These are phyloP conservation scores for Cercospora janseana DNA, from an alignment of 2,329 filamentous ascomycete species.

Conservation along the genomic window DNA sequence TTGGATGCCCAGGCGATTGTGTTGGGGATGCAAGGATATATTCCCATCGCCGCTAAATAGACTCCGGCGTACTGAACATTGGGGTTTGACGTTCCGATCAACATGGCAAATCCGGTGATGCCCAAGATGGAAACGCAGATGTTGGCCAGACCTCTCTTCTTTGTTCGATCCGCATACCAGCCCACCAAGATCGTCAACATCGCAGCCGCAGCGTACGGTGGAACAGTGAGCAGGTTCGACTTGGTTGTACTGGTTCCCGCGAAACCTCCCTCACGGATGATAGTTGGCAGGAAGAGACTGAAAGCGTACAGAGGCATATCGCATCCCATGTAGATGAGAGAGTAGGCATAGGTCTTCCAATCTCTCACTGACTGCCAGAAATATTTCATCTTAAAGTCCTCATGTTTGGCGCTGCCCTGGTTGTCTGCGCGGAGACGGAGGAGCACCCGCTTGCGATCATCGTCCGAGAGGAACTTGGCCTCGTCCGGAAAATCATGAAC, in stretches of 20 bases:
- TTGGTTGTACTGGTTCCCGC: slow-evolving; percentile 55
- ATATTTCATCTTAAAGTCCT: slow-evolving; percentile 70
- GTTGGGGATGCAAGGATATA: slow-evolving; percentile 58
- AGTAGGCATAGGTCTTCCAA: slow-evolving; percentile 78
- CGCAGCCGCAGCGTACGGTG: slow-evolving; percentile 71
- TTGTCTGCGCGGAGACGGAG: slow-evolving; percentile 67
- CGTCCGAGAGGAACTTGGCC: slow-evolving; percentile 62
- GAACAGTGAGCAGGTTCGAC: slow-evolving; percentile 71
- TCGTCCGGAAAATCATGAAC: slow-evolving; percentile 80
- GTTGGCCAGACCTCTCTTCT: slow-evolving; percentile 75
- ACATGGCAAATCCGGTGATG: slow-evolving; percentile 75
- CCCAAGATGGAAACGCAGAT: slow-evolving; percentile 68
- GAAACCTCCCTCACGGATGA: slow-evolving; percentile 60
- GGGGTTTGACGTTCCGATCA: slow-evolving; percentile 62
- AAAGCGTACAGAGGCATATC: slow-evolving; percentile 73
- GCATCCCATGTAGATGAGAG: slow-evolving; percentile 74
- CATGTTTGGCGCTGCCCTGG: slow-evolving; percentile 71
- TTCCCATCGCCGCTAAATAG: slow-evolving; percentile 81
- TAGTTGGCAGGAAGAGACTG: slow-evolving; percentile 75
- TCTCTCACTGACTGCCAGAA: slow-evolving; percentile 71
- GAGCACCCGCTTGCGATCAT: slow-evolving; percentile 70
- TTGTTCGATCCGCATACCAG: slow-evolving; percentile 72
- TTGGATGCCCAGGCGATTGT: slow-evolving; percentile 87
- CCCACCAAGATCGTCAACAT: slow-evolving; percentile 68
- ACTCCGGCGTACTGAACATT: slow-evolving; percentile 77